Evolutionary conservation across 768 basidiomycete species (phyloP), one percentile per base, ranked within the genome.

Genomic region (Podaxis carcinomalis): DNA sequence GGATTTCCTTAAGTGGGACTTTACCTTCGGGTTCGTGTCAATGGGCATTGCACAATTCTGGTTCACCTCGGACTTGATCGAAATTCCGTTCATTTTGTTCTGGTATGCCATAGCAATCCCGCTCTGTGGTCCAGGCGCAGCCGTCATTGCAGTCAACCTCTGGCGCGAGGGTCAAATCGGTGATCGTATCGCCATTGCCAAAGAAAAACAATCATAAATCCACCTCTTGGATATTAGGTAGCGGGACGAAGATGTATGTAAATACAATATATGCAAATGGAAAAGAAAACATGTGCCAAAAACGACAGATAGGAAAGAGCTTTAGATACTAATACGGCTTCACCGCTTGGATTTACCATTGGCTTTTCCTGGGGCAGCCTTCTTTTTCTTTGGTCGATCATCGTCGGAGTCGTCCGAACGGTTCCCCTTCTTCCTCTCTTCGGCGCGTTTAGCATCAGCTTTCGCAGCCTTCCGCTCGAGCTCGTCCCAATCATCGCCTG

Each of bases 401-500:
- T 74, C 70, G 3, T 83, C 83, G 9, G 83, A 85, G 25, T 82
- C 81, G 59, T 83, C 82, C 16, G 82, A 82, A n/a, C 75, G 81
- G 55, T 73, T 73, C 7, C 74, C 74, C 60, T 70, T 76, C 66
- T 74, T 73, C 39, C 69, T 75, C 32, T 64, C 72, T 40, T 75
- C 83, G 25, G 72, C 75, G 51, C 80, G 78, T 65, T 80, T 84
- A 59, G 76, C 77, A 65, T 85, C 83, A 60, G 57, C 90, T 80
- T 90, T 90, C 6, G 92, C 92, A 5, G 95, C 95, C 72, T 95
- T 95, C 49, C 85, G 79, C 74, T 97, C 95, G 37, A 97, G 78
- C 72, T 94, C 93, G 68, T 97, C 95, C 96, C 96, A 99, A 67
- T 96, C 95, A 57, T 95, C 93, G 9, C 94, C 91, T 82, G 66